These are phyloP conservation scores for Gossypium davidsonii DNA, from an alignment of 441 rosid species.

Conservation along the genomic window DNA sequence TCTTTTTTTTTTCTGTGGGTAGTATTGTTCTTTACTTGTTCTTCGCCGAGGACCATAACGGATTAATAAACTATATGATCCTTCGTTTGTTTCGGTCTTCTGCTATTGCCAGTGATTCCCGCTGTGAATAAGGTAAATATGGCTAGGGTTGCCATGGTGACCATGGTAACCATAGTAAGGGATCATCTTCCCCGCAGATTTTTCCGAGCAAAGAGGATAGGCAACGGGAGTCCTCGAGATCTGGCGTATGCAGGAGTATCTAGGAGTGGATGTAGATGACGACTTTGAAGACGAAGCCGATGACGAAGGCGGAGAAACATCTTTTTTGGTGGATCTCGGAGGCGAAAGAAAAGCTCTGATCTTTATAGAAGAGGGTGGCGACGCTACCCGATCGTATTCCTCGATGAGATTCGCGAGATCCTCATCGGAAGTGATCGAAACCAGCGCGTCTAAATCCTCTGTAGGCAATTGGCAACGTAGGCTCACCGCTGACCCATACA, in stretches of 20 bases:
- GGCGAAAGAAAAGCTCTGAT: constrained; percentile 64
- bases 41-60: constrained; percentile 1
- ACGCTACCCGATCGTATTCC: constrained; percentile 59
- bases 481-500: constrained; percentile 47
- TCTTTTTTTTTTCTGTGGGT: background rate
- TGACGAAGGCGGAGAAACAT: constrained; percentile 29
- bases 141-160: constrained; percentile 28
- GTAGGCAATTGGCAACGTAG: constrained; percentile 78
- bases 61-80: background rate
- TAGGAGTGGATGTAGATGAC: constrained; percentile 37
- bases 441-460: constrained; percentile 84
- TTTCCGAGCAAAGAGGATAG: constrained; percentile 26
- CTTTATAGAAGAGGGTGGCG: constrained; percentile 40
- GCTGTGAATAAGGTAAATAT: constrained; percentile 41
- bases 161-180: constrained; percentile 33
- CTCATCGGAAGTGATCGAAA: constrained; percentile 71
- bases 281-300: constrained; percentile 28
- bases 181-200: constrained; percentile 31
- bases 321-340: constrained; percentile 29
- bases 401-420: constrained; percentile 78
- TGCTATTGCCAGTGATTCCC: constrained; percentile 71
- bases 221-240: constrained; percentile 31
- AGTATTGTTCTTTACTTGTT: constrained; percentile 3
- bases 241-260: constrained; percentile 29
- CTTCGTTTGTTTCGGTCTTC: background rate